phyloP scores from a whole-genome alignment of 257 asterid genomes.

The Nicotiana knightiana region DNA sequence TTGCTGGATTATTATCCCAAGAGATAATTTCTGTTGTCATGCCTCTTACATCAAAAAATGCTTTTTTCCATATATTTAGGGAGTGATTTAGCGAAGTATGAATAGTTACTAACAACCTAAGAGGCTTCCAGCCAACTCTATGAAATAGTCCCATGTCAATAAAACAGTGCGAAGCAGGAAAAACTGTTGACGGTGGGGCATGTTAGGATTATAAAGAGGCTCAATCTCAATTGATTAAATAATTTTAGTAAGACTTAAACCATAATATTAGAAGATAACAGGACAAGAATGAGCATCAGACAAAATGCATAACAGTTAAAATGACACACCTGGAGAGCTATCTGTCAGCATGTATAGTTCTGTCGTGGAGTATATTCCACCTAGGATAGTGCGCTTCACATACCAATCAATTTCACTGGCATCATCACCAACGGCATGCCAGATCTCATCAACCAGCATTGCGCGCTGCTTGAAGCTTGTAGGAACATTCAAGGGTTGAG shows the following conservation, averaged over 20 bases:
- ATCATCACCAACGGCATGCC: constrained; percentile 86
- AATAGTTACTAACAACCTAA: neutral
- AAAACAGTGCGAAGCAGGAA: neutral
- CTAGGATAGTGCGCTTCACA: constrained; percentile 76
- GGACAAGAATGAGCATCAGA: neutral
- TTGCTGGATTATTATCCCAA: neutral
- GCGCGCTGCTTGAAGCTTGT: constrained; percentile 92
- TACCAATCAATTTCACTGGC: constrained; percentile 73
- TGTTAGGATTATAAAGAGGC: neutral
- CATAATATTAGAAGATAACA: neutral
- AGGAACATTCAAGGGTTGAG: constrained; percentile 67
- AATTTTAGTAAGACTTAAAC: constrained; percentile 1
- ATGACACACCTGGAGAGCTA: constrained; percentile 65
- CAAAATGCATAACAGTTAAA: neutral
- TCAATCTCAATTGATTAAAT: neutral
- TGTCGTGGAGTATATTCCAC: constrained; percentile 79
- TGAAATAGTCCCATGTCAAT: neutral
- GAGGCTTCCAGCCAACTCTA: neutral
- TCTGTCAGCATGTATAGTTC: constrained; percentile 92
- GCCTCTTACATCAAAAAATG: neutral
- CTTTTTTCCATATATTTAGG: neutral
- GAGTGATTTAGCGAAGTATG: neutral
- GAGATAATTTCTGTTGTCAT: neutral
- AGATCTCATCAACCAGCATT: constrained; percentile 88
- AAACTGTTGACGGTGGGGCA: neutral